Evolutionary conservation across 2,329 filamentous ascomycete species (phyloP), one percentile per base, ranked within the genome.

Genomic region (Colletotrichum sp.): DNA sequence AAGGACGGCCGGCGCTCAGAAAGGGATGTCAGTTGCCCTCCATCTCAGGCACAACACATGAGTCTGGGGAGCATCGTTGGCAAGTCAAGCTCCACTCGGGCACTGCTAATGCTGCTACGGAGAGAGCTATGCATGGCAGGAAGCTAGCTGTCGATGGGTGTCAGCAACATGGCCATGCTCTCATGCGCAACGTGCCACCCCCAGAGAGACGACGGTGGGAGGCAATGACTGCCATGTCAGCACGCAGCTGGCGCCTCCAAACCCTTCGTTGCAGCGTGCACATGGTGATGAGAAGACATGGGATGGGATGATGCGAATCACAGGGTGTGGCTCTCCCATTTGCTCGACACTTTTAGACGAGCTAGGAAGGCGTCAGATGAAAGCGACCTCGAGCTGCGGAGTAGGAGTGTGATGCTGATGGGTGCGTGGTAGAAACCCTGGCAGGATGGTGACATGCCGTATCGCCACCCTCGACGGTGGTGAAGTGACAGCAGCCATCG

Each of bases 21-120:
- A 52, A 63, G 32, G 44, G 63, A 76, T 76, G 73, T 68, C 73
- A 73, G 70, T 68, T 68, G 64, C 39, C 57, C 69, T 55, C 69
- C 69, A 49, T 62, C 63, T 68, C 63, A 73, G 73, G 70, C 26
- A 68, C 73, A 57, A 59, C 18, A 75, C 72, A 57, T 66, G 52
- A 71, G 68, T 59, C 68, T 71, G 32, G 49, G 28, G 18, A 49
- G 69, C 30, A 63, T 34, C 26, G 44, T 59, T 68, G 49, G 64
- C 64, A 65, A 76, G 64, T 59, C 57, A 68, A 44, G 24, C 32
- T 52, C 70, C 62, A 62, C 70, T 34, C 63, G 32, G n/a, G 49
- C 21, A 52, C 28, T 34, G 30, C 70, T 39, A 18, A 26, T 21
- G 69, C 39, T 68, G 70, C 64, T 49, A 36, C 70, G 21, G 57